Conservation (phyloP, 2,329 filamentous ascomycete genomes). For the Cryphonectria japonica region DNA sequence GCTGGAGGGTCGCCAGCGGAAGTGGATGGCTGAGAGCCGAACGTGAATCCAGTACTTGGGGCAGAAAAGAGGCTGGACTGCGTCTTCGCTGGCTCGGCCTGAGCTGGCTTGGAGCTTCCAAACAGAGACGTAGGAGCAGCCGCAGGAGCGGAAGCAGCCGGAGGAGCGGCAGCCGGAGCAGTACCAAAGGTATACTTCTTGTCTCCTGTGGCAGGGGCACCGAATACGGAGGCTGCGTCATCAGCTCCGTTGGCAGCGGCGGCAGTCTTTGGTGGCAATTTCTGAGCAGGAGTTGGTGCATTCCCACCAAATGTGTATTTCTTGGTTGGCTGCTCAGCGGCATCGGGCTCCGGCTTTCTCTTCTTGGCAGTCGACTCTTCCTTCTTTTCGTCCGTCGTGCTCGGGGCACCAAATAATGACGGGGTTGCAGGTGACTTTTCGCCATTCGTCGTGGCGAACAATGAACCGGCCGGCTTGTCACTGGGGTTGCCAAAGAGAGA, state of each 20-base stretch:
- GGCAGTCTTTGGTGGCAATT: slow-evolving; percentile 28
- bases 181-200: slow-evolving; percentile 28
- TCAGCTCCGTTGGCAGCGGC: slow-evolving; percentile 29
- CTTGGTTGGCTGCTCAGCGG: slow-evolving; percentile 19
- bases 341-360: slow-evolving; percentile 24
- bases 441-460: slow-evolving; percentile 24
- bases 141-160: slow-evolving; percentile 31
- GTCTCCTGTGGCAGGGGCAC: slow-evolving; percentile 17
- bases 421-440: slow-evolving; percentile 22
- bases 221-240: slow-evolving; percentile 29
- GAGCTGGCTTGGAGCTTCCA: slow-evolving; percentile 14
- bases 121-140: slow-evolving; percentile 21
- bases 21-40: slow-evolving; percentile 7
- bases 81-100: slow-evolving; percentile 25
- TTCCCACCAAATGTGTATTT: slow-evolving; percentile 26
- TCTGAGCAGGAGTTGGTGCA: slow-evolving; percentile 22
- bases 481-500: slow-evolving; percentile 31
- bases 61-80: slow-evolving; percentile 33
- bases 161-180: slow-evolving; percentile 5
- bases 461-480: slow-evolving; percentile 25
- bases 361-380: slow-evolving; percentile 26
- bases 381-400: slow-evolving; percentile 21
- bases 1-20: not conserved
- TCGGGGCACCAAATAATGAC: slow-evolving; percentile 24
- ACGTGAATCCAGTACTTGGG: slow-evolving; percentile 28